Evolutionary conservation across 306 rosid species (phyloP), one percentile per base, ranked within the genome.

Genomic region (Carpinus fangiana): DNA sequence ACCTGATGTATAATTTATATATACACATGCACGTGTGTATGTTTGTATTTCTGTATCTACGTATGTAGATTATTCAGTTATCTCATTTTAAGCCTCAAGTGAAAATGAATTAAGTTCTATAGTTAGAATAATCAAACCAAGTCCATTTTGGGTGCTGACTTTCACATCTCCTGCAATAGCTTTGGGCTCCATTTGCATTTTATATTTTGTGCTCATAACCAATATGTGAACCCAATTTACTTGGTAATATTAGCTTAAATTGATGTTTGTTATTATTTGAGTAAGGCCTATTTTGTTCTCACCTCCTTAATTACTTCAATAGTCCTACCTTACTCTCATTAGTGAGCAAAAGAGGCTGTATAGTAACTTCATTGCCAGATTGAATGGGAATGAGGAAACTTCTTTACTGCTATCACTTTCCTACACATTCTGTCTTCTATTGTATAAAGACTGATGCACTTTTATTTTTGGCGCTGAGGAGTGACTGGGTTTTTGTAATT

Each of bases 321-420:
- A 60, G 26, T 65, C 13, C 36, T 77, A 73, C 41, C 48, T 75
- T 79, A 9, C 57, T 73, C 76, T 52, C 54, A 34, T 21, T 65
- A 20, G 74, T 75, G 54, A 65, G 26, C n/a, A 43, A 74, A 74
- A 67, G 62, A 76, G 56, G 26, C 31, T 21, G 76, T 70, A 28
- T 78, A 26, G 67, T 60, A 64, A 72, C 72, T 75, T 72, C 28
- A 67, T 72, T 75, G 52, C 76, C 76, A 75, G 67, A 71, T 50
- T 81, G 18, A 70, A 54, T 65, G n/a, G 70, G 45, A 71, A 38
- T 52, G 55, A 61, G 76, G 56, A 62, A 72, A 66, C 48, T 74
- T 47, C 7, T 8, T 17, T 43, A 60, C 43, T 70, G 62, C 51
- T 57, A 43, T 74, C 76, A 9, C 6, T 67, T 51, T 28, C 13